Evolutionary conservation across 352 stramenopile species (phyloP), one percentile per base, ranked within the genome.

Genomic region (Phytophthora pisi): DNA sequence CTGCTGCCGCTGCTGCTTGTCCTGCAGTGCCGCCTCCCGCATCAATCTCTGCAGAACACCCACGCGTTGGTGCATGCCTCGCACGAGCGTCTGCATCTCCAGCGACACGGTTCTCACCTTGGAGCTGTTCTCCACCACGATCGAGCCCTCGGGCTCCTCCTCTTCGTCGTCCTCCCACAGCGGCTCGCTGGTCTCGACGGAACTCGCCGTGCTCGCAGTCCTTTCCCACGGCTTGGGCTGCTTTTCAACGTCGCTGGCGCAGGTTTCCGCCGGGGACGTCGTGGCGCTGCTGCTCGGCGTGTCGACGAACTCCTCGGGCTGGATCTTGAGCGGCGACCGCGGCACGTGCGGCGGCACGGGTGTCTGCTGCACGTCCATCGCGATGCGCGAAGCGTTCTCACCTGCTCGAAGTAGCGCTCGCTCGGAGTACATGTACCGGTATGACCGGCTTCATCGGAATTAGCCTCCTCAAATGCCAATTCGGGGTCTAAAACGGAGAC

Each of bases 21-120:
- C 38, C 13, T 61, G 45, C 5, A 51, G 40, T 28, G 16, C 30
- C 6, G 59, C 67, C 26, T 72, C 34, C 34, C 61, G 47, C 31
- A 75, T 43, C 49, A 75, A 11, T n/a, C 24, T 38, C 40, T 78
- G 70, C 23, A 75, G 53, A 57, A 40, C 61, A 28, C 63, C 15
- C 10, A 75, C 18, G 4, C 63, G 61, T 23, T 52, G 52, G 38
- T 70, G 62, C 67, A 78, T 73, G 16, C 34, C 46, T 60, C 49
- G 63, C 51, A 78, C 34, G 15, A 70, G 67, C 46, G 30, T 57
- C 40, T 73, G 62, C 54, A 78, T 61, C 31, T 28, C 51, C 2
- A 54, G 36, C 31, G 46, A 23, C 20, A 54, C 20, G 8, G 15
- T 40, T n/a, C 5, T 51, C 47, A 15, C 36, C 11, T 51, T 54